Base-by-base conservation (phyloP, 208 protist species). In the Balamuthia mandrillaris region DNA sequence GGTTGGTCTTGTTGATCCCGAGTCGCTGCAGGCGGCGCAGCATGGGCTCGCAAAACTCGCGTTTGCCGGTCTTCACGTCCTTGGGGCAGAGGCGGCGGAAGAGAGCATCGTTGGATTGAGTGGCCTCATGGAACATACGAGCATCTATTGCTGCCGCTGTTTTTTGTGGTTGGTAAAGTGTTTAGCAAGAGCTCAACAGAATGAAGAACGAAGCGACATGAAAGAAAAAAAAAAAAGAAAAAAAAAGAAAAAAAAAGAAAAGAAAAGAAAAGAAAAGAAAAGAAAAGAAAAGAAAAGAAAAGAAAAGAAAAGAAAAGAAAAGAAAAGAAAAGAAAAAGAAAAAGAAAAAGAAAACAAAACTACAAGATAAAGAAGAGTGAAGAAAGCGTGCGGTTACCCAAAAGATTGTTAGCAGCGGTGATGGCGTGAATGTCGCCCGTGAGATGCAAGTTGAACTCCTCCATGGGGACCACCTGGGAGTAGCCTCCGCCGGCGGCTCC, bases 391-490 rank as follows among this genome's bases (percentile, higher is more conserved):
- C 12, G 14, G 35, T 14, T 81, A 81, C 72, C 83, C 49, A 93
- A 27, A 21, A 95, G 72, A 82, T 98, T 99, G 90, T 98, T 97
- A 6, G 97, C 97, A 2, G 97, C 97, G 12, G 96, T 96, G 87
- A 99, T 98, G 44, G 97, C 97, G 90, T 99, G 98, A 81, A 99
- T 99, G 90, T 99, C 98, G 18, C 97, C 97, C 3, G 97, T 99
- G 51, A 98, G 92, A 89, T 99, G 97, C 21, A 99, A 91, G 91
- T 99, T 99, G 88, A 99, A 99, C 74, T 99, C 97, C 49, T 92
- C 88, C 92, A 94, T 93, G 49, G 90, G 90, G 10, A 94, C 85
- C 0, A 94, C 87, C 90, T 98, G 97, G 58, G 96, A 95, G 87
- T 99, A 98, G 16, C 97, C 98, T 45, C 97, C 97, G 39, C 98